Conservation (phyloP, 2,329 filamentous ascomycete genomes). For the Pochonia chlamydosporia region DNA sequence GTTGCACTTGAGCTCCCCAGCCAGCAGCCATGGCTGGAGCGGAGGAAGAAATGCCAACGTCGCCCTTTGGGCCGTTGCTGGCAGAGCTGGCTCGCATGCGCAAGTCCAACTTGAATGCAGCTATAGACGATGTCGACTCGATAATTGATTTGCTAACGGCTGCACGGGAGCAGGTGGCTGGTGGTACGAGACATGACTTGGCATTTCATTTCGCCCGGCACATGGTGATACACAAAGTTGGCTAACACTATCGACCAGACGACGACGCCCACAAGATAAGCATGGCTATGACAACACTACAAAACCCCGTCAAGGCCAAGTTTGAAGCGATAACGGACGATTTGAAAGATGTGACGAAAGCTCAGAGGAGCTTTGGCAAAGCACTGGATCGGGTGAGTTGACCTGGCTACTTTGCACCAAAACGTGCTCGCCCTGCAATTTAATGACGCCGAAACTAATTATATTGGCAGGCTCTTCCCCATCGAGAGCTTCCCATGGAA, state of each 20-base stretch:
- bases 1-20: neutral
- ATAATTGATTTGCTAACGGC: slow-evolving; percentile 72
- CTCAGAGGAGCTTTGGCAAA: slow-evolving; percentile 78
- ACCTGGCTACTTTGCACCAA: neutral
- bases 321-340: slow-evolving; percentile 77
- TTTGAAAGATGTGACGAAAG: slow-evolving; percentile 76
- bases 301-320: slow-evolving; percentile 75
- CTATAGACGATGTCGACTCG: slow-evolving; percentile 73
- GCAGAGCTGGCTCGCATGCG: slow-evolving; percentile 70
- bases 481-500: slow-evolving; percentile 65
- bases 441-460: slow-evolving; percentile 12
- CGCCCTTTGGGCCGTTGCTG: slow-evolving; percentile 52
- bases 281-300: slow-evolving; percentile 73
- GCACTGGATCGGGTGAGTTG: slow-evolving; percentile 68
- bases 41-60: slow-evolving; percentile 30
- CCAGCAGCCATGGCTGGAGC: slow-evolving; percentile 25
- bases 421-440: neutral
- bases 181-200: slow-evolving; percentile 43
- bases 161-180: slow-evolving; percentile 67
- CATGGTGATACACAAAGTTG: slow-evolving; percentile 8
- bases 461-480: slow-evolving; percentile 29
- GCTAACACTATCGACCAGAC: slow-evolving; percentile 18
- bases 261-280: slow-evolving; percentile 52
- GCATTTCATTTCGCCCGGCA: neutral
- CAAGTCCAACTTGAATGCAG: slow-evolving; percentile 61